Base-by-base conservation (phyloP, 257 asterid genomes). In the Nicotiana attenuata region DNA sequence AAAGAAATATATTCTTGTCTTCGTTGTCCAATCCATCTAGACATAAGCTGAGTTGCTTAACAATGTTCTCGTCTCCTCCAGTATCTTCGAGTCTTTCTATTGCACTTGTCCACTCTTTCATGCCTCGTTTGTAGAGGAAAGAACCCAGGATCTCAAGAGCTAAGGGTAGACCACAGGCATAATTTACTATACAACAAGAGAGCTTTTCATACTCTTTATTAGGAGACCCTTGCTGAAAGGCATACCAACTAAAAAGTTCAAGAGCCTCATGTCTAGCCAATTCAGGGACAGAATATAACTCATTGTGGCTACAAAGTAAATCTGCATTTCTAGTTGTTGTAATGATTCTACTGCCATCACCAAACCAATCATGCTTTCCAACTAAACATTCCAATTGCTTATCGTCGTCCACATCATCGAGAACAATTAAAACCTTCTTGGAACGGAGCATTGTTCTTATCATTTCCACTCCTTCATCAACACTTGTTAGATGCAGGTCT, bases 71-170 rank as follows among this genome's bases (percentile, higher is more conserved):
- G 6, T 81, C 4, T 28, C 80, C 80, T 6, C 6, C 35, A 28
- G 7, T 33, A 26, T 67, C 83, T 31, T n/a, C 53, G 5, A 80
- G 82, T 64, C 31, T 38, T 17, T 61, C 64, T 10, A 80, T 2
- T 60, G 71, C 76, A 22, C 83, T 81, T 81, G 55, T 52, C 83
- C 83, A 81, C 1, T 67, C 83, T 28, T 16, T 29, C 5, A 65
- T 38, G 4, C 26, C 79, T 81, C 69, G 26, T 29, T 76, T 76
- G 53, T 41, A 55, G 26, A 81, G 80, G 11, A 47, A 53, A 17
- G 79, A 81, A 68, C 80, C 83, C 28, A 81, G 53, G 14, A 81
- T 16, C 67, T 5, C 33, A 31, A 81, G 66, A 80, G 83, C 77
- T 65, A 80, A 80, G 0, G 83, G 83, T n/a, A 80, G 19, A 26